A percentile compares a stretch with the other conserved stretches of the same genome.
phyloP scores from a whole-genome alignment of 176 grass and related monocot genomes.

The Musa beccarii region DNA sequence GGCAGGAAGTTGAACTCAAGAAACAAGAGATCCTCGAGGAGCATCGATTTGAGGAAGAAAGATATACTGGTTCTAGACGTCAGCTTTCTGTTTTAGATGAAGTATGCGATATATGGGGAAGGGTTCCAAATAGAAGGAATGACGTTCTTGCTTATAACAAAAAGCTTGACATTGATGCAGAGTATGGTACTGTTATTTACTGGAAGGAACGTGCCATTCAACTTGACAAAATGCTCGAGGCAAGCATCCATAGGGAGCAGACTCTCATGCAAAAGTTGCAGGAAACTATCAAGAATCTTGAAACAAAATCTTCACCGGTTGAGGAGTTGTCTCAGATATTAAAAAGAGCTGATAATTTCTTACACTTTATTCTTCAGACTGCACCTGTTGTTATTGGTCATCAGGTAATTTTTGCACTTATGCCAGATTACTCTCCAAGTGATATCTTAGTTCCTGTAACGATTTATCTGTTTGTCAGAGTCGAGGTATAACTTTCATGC shows the following conservation, averaged over 20 bases:
- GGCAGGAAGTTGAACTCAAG: conserved; percentile 72
- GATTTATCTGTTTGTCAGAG: too few relatives aligned
- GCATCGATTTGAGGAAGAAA: conserved; percentile 54
- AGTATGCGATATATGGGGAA: conserved; percentile 62
- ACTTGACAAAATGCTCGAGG: conserved; percentile 52
- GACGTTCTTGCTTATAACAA: conserved; percentile 35
- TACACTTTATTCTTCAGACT: conserved; percentile 90
- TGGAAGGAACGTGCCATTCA: conserved; percentile 55
- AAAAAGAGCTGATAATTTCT: conserved; percentile 85
- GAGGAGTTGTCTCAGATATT: conserved; percentile 78
- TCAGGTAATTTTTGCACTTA: conserved; percentile 48
- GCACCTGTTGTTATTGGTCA: conserved; percentile 91
- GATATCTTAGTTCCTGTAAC: not conserved
- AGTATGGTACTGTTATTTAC: conserved; percentile 36
- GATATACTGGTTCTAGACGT: conserved; percentile 42
- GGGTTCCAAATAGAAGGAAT: conserved; percentile 26
- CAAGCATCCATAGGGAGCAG: conserved; percentile 63
- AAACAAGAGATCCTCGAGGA: conserved; percentile 70
- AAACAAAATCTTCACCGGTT: conserved; percentile 46
- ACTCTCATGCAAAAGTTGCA: conserved; percentile 45
- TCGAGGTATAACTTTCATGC: too few relatives aligned
- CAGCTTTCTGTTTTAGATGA: conserved; percentile 76
- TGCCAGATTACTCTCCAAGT: conserved; percentile 15
- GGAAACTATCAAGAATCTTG: conserved; percentile 52
- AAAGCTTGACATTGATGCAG: conserved; percentile 60